Evolutionary conservation across 306 rosid genomes (phyloP).

Genomic region (Rosa persica): DNA sequence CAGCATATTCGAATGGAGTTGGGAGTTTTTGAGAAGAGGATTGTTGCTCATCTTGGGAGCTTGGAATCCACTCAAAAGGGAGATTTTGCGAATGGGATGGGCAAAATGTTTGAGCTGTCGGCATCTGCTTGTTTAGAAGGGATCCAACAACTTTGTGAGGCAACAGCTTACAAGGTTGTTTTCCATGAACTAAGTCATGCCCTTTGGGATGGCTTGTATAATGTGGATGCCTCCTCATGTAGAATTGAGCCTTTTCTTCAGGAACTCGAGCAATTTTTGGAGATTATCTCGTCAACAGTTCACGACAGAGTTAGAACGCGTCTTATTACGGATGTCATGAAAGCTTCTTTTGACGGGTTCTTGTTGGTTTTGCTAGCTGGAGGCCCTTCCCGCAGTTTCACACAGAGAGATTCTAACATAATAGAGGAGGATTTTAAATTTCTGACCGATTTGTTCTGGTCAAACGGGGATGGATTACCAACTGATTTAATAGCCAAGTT

Average conservation of each 20-base stretch:
- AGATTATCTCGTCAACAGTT: conserved; percentile 78
- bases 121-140: conserved; percentile 67
- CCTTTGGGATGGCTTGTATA: conserved; percentile 78
- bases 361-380: conserved; percentile 83
- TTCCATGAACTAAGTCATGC: conserved; percentile 66
- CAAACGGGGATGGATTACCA: conserved; percentile 93
- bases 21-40: conserved; percentile 67
- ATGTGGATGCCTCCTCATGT: conserved; percentile 59
- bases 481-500: conserved; percentile 63
- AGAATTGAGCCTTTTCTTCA: conserved; percentile 82
- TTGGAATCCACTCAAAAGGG: conserved; percentile 36
- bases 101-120: conserved; percentile 66
- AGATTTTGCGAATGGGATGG: conserved; percentile 38
- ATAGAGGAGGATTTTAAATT: conserved; percentile 84
- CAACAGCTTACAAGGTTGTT: conserved; percentile 65
- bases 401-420: conserved; percentile 54
- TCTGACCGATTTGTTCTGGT: conserved; percentile 88
- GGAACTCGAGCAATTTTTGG: conserved; percentile 82
- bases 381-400: conserved; percentile 82
- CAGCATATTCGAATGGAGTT: conserved; percentile 76
- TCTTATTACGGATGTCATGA: conserved; percentile 76
- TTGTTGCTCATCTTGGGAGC: conserved; percentile 57
- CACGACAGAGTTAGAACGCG: conserved; percentile 90
- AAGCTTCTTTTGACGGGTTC: conserved; percentile 84
- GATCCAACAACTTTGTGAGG: conserved; percentile 70